These are phyloP conservation scores for Paecilomyces variotii DNA, from an alignment of 2,329 filamentous ascomycete genomes.

Conservation along the genomic window DNA sequence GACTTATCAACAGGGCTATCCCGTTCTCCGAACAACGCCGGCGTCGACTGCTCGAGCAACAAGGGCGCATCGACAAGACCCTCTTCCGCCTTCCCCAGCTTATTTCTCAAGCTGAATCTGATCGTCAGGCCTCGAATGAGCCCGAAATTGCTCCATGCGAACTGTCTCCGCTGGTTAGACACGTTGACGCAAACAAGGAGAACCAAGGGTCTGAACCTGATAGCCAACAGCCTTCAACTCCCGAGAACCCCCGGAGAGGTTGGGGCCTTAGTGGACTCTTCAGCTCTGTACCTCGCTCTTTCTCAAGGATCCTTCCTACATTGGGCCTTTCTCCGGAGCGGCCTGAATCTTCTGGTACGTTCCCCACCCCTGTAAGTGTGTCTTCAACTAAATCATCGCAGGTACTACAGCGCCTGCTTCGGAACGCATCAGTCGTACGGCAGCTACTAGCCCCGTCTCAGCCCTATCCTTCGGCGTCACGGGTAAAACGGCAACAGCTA, in stretches of 20 bases:
- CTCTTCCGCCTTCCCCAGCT: slow-evolving; percentile 25
- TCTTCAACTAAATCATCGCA: background rate
- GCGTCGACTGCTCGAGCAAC: slow-evolving; percentile 20
- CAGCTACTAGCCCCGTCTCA: background rate
- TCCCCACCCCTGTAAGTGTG: background rate
- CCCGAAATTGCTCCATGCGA: background rate
- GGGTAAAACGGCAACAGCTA: background rate
- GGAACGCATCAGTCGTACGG: slow-evolving; percentile 10
- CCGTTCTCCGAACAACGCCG: slow-evolving; percentile 23
- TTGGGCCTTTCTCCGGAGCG: slow-evolving; percentile 11
- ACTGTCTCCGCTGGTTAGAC: background rate
- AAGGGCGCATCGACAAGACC: slow-evolving; percentile 26
- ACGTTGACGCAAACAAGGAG: background rate
- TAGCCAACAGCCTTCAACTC: slow-evolving; percentile 11
- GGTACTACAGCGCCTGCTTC: slow-evolving; percentile 5
- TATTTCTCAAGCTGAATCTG: slow-evolving; percentile 22
- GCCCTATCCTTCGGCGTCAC: slow-evolving; percentile 1
- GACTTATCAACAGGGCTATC: slow-evolving; percentile 9
- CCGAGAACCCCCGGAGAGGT: slow-evolving; percentile 14
- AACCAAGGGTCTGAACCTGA: background rate
- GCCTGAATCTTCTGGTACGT: slow-evolving; percentile 10
- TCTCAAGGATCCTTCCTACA: slow-evolving; percentile 17
- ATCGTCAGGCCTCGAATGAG: slow-evolving; percentile 11
- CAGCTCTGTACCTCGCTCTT: slow-evolving; percentile 22
- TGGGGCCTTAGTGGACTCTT: slow-evolving; percentile 23